Percentiles rank a stretch among this genome's conserved stretches.
phyloP scores from a whole-genome alignment of 1,284 basidiomycete species.

The Melampsora abietis-canadensis region DNA sequence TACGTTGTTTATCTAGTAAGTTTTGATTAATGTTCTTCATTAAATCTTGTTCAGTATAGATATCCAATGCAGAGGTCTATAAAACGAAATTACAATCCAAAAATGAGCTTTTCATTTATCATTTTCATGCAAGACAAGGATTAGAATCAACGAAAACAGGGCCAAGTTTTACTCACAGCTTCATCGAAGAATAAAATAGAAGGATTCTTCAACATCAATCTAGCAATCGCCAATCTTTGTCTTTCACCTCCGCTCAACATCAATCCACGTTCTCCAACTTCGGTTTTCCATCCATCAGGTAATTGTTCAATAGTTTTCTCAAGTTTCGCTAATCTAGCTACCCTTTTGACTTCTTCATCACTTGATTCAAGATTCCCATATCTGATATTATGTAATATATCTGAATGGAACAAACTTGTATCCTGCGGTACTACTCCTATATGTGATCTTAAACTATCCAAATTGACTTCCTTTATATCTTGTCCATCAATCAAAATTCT shows the following conservation, averaged over 20 bases:
- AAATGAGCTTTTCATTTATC: not conserved
- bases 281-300: constrained; percentile 27
- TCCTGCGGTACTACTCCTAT: constrained; percentile 43
- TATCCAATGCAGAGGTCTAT: constrained; percentile 42
- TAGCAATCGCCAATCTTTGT: constrained; percentile 41
- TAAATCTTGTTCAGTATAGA: constrained; percentile 41
- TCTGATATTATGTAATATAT: constrained; percentile 37
- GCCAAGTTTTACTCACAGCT: constrained; percentile 8
- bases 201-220: constrained; percentile 42
- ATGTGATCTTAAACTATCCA: constrained; percentile 33
- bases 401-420: constrained; percentile 37
- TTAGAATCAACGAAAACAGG: not conserved
- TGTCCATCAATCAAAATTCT: constrained; percentile 42
- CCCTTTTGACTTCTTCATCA: constrained; percentile 34
- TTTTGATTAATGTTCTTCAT: constrained; percentile 39
- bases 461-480: constrained; percentile 36
- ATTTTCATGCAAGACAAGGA: not conserved
- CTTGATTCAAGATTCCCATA: constrained; percentile 34
- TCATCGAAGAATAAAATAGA: constrained; percentile 43
- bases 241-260: constrained; percentile 43
- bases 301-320: constrained; percentile 29
- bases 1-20: constrained; percentile 34
- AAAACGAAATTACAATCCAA: not conserved
- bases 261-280: constrained; percentile 38
- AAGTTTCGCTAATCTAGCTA: constrained; percentile 34